These are phyloP conservation scores for Entomortierella chlamydospora DNA, from an alignment of 192 early-diverging fungal genomes.

Conservation along the genomic window DNA sequence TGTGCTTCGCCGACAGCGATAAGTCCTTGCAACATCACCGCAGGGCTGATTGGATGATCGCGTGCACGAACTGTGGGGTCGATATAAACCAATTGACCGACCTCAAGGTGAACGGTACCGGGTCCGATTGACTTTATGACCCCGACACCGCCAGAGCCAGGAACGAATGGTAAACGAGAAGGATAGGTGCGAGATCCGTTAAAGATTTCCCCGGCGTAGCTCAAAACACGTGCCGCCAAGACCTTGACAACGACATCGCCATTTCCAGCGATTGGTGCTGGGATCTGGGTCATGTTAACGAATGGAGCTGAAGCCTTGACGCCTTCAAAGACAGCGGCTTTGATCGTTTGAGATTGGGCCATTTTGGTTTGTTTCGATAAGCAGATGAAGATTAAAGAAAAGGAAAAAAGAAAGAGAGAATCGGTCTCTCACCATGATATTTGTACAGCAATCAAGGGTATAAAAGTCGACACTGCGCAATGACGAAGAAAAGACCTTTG, in stretches of 20 bases:
- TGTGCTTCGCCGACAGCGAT: constrained; percentile 14
- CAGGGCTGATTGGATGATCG: constrained; percentile 33
- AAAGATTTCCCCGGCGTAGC: constrained; percentile 25
- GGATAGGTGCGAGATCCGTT: constrained; percentile 37
- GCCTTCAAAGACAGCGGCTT: constrained; percentile 25
- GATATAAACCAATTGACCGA: constrained; percentile 45
- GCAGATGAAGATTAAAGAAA: no score
- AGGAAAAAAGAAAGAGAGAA: no score
- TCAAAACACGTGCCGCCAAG: constrained; percentile 34
- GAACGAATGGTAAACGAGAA: constrained; percentile 31
- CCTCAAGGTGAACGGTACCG: constrained; percentile 18
- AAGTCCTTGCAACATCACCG: constrained; percentile 41
- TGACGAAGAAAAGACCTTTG: no score
- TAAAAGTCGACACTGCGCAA: no score
- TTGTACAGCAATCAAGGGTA: no score
- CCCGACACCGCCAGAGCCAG: constrained; percentile 40
- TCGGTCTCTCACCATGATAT: no score
- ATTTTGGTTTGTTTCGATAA: constrained; percentile 4
- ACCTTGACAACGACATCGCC: constrained; percentile 51
- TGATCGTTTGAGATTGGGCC: constrained; percentile 7
- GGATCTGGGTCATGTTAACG: constrained; percentile 13
- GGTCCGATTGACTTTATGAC: constrained; percentile 33
- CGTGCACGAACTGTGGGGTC: constrained; percentile 52
- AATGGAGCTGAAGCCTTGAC: constrained; percentile 9
- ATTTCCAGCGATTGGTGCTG: constrained; percentile 18